phyloP scores from a whole-genome alignment of 2,329 filamentous ascomycete species.

The Xylaria hypoxylon region DNA sequence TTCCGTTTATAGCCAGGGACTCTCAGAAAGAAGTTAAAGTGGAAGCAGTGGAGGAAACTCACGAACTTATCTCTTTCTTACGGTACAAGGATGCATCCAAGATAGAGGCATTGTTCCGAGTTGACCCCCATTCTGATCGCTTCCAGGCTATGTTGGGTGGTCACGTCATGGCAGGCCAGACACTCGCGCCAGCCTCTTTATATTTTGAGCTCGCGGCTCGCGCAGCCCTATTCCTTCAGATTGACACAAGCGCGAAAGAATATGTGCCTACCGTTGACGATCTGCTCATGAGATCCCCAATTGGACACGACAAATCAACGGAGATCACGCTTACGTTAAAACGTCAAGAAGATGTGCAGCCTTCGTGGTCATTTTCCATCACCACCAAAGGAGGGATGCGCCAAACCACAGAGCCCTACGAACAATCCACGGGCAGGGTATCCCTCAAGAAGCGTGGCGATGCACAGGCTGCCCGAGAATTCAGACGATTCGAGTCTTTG shows the following conservation, averaged over 20 bases:
- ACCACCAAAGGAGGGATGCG: constrained; percentile 16
- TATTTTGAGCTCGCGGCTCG: constrained; percentile 46
- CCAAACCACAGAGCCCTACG: constrained; percentile 14
- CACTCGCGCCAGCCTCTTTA: constrained; percentile 47
- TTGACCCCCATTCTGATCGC: constrained; percentile 38
- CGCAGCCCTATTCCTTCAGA: constrained; percentile 49
- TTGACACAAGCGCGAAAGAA: constrained; percentile 22
- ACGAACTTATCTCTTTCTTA: constrained; percentile 26
- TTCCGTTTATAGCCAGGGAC: constrained; percentile 19
- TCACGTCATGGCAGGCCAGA: constrained; percentile 45
- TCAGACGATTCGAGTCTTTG: constrained; percentile 50
- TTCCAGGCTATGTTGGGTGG: constrained; percentile 41
- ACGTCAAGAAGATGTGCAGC: constrained; percentile 3
- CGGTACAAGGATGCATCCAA: constrained; percentile 21
- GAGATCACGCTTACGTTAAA: constrained; percentile 35
- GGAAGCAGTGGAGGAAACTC: constrained; percentile 9
- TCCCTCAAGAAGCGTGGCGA: constrained; percentile 30
- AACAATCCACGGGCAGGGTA: constrained; percentile 33
- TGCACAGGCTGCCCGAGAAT: constrained; percentile 42
- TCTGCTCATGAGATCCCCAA: constrained; percentile 37
- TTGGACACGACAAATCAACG: constrained; percentile 26
- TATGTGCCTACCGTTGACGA: constrained; percentile 35
- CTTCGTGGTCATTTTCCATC: constrained; percentile 38
- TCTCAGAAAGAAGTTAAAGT: constrained; percentile 8
- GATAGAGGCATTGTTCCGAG: constrained; percentile 29